Evolutionary conservation across 1,284 basidiomycete species (phyloP), one percentile per base, ranked within the genome.

Genomic region (Pseudozyma sp.): DNA sequence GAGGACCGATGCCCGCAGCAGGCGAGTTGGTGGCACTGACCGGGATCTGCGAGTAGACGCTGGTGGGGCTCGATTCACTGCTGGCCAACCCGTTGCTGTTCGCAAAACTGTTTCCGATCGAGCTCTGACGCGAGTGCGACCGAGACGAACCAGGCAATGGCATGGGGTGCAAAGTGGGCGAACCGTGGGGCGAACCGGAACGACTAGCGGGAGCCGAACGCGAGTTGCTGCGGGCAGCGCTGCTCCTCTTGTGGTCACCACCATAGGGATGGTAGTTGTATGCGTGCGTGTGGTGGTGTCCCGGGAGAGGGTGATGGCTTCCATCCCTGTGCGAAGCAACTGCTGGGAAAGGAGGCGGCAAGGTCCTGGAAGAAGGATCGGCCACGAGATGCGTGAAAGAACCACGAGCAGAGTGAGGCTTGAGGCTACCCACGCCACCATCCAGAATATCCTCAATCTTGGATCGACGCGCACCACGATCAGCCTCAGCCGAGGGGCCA

Each of bases 181-280:
- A 78, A 13, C 64, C 76, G 21, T 73, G 67, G 21, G 78, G 78
- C 18, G 76, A 77, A 39, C 74, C 71, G 10, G 70, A 73, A 2
- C 74, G 59, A 44, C 70, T 77, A 40, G 65, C 74, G 35, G 79
- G 78, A 34, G 79, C 81, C 3, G 75, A 81, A 39, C 64, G 65
- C 21, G 78, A 78, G 52, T 61, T 81, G 64, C 57, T 71, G 44
- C 77, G 70, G 21, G 42, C 39, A 12, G 54, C 60, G 45, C 38
- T 31, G 25, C 25, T 31, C 25, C 25, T 71, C 68, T 70, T 70
- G 58, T 55, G 65, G 59, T 64, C 57, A 19, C 66, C 71, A 57
- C 72, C 71, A 59, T 78, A 78, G 13, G 76, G 76, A 14, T 74
- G 71, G 61, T 76, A 78, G 71, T 68, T 70, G 69, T 78, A 68